These are phyloP conservation scores for Rhipidocladum racemiflorum DNA, from an alignment of 176 grass and related monocot species.

Conservation along the genomic window DNA sequence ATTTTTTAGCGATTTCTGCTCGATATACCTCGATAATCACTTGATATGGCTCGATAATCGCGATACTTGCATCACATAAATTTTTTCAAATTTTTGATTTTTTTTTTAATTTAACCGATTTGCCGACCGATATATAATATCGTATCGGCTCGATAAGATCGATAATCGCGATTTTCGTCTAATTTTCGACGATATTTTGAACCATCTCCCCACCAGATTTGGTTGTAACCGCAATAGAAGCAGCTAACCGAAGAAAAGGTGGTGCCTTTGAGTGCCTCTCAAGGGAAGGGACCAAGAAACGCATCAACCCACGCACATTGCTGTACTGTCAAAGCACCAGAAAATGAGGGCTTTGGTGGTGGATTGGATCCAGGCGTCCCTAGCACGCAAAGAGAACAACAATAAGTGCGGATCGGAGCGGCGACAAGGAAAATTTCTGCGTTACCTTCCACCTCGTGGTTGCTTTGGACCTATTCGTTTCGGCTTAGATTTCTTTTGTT, in stretches of 20 bases:
- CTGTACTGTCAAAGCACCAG: not conserved
- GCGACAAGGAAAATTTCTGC: not conserved
- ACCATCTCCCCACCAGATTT: slow-evolving; percentile 30
- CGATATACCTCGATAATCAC: too few relatives aligned
- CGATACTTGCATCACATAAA: too few relatives aligned
- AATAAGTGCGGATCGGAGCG: slow-evolving; percentile 19
- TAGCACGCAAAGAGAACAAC: slow-evolving; percentile 24
- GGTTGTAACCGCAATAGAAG: slow-evolving; percentile 28
- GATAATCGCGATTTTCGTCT: too few relatives aligned
- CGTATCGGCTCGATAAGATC: too few relatives aligned
- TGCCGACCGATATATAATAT: too few relatives aligned
- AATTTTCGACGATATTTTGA: too few relatives aligned
- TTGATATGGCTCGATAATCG: too few relatives aligned
- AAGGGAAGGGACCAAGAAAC: slow-evolving; percentile 41
- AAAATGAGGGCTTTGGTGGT: not conserved
- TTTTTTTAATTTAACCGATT: too few relatives aligned
- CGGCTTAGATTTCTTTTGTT: too few relatives aligned
- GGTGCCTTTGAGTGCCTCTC: slow-evolving; percentile 38
- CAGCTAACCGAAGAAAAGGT: slow-evolving; percentile 28
- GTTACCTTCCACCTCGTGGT: slow-evolving; percentile 24
- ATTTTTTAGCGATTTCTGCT: too few relatives aligned
- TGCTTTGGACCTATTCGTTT: too few relatives aligned
- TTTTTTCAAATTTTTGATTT: too few relatives aligned
- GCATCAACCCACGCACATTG: slow-evolving; percentile 2
- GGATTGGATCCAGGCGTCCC: not conserved